Conservation (phyloP, 306 rosid genomes). For the Fragaria nilgerrensis region DNA sequence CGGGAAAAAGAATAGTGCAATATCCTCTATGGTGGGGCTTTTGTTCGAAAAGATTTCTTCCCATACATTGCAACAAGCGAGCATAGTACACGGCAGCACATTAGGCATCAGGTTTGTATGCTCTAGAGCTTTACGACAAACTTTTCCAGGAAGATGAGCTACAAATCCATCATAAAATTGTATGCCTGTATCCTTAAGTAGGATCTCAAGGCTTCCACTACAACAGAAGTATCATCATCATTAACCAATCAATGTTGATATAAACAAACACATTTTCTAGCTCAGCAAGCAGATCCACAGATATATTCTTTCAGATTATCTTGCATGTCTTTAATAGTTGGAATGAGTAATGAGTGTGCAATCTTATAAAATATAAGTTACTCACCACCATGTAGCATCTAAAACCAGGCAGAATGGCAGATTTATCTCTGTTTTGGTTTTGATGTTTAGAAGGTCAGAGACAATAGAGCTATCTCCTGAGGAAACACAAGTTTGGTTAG, state of each 20-base stretch:
- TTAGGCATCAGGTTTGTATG: slow-evolving; percentile 13
- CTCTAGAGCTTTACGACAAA: neutral
- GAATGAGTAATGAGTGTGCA: neutral
- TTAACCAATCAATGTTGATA: neutral
- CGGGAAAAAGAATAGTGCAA: slow-evolving; percentile 4
- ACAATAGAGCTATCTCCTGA: neutral
- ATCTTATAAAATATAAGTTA: neutral
- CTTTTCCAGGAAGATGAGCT: slow-evolving; percentile 5
- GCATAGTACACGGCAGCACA: neutral
- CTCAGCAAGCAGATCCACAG: neutral
- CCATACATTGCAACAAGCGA: neutral
- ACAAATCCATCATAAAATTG: slow-evolving; percentile 12
- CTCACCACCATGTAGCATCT: slow-evolving; percentile 20
- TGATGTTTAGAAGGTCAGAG: neutral
- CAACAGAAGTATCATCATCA: neutral
- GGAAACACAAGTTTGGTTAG: neutral
- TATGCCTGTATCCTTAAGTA: neutral
- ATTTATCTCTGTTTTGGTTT: neutral
- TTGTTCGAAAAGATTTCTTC: neutral
- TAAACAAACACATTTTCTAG: neutral
- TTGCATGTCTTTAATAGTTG: neutral
- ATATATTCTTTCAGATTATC: neutral
- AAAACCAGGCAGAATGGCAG: neutral
- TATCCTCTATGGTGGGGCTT: neutral
- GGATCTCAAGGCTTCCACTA: slow-evolving; percentile 16